A percentile compares a stretch with the other conserved stretches of the same genome.
Evolutionary conservation across 495 filamentous ascomycete species (phyloP).

Genomic region (Xylaria palmicola): DNA sequence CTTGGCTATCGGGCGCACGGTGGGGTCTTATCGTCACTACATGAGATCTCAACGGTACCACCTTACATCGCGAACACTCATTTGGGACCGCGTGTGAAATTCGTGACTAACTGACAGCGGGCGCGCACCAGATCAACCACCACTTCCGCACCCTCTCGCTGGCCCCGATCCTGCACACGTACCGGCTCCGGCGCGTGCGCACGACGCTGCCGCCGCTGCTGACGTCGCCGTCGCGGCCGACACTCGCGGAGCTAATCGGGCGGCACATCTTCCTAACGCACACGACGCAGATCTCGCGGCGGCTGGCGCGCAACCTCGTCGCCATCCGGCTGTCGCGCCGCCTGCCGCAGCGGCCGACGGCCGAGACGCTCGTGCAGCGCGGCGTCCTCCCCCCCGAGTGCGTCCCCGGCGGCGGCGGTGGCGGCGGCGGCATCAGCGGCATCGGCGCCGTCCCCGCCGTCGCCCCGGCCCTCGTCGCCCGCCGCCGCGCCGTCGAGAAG

Average conservation of each 20-base stretch:
- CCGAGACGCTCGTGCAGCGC: constrained; percentile 44
- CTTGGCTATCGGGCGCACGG: no score
- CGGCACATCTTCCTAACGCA: constrained; percentile 60
- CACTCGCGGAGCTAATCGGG: constrained; percentile 49
- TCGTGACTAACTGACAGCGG: constrained; percentile 4
- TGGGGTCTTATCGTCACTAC: no score
- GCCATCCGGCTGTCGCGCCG: constrained; percentile 47
- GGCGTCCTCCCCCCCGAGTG: constrained; percentile 48
- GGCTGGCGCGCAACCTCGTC: constrained; percentile 51
- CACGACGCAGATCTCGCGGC: constrained; percentile 53
- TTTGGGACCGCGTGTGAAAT: not conserved
- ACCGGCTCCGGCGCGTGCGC: constrained; percentile 53
- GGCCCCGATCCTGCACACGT: constrained; percentile 54
- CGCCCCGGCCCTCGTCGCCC: constrained; percentile 42
- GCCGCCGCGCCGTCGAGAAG: constrained; percentile 50
- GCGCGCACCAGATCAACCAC: constrained; percentile 58
- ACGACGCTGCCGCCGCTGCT: constrained; percentile 47
- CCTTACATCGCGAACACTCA: not conserved
- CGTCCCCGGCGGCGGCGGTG: constrained; percentile 31
- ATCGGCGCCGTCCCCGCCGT: no score
- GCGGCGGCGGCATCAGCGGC: no score
- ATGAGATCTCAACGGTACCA: not conserved
- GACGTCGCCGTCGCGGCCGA: constrained; percentile 50
- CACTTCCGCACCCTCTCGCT: constrained; percentile 54
- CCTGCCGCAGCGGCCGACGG: constrained; percentile 43